phyloP scores from a whole-genome alignment of 2,329 filamentous ascomycete genomes.

The Chaetomium strumarium region DNA sequence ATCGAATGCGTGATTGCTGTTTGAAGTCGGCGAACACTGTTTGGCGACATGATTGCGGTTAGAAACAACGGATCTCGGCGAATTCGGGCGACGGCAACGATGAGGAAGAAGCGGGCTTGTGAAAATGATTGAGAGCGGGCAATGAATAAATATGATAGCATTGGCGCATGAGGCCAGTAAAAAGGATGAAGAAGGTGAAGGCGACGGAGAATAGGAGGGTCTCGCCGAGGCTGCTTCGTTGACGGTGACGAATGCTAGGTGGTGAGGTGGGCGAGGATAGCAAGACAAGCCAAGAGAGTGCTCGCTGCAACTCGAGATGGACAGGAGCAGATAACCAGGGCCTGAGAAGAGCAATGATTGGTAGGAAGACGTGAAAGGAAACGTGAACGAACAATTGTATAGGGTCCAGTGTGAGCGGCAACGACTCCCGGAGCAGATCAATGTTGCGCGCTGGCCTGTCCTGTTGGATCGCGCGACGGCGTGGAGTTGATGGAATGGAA shows the following conservation, averaged over 20 bases:
- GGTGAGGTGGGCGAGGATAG: conserved; percentile 10
- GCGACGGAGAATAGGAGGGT: conserved; percentile 5
- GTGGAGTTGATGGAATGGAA: conserved; percentile 13
- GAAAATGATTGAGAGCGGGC: conserved; percentile 14
- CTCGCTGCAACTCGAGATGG: conserved; percentile 8
- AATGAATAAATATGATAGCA: conserved; percentile 10
- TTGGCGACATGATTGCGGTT: conserved; percentile 50
- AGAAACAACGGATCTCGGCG: conserved; percentile 44
- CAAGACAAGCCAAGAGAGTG: conserved; percentile 12
- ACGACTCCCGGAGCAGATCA: conserved; percentile 15
- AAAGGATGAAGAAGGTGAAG: conserved; percentile 17
- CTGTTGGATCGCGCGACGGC: conserved; percentile 11
- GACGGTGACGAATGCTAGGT: conserved; percentile 14
- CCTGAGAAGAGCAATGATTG: conserved; percentile 6
- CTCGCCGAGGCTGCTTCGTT: conserved; percentile 8
- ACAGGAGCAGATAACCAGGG: conserved; percentile 10
- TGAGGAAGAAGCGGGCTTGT: conserved; percentile 17
- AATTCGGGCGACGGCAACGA: conserved; percentile 20
- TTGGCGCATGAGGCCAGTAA: conserved; percentile 22
- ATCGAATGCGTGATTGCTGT: conserved; percentile 23
- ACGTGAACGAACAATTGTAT: conserved; percentile 26
- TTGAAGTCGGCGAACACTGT: conserved; percentile 38
- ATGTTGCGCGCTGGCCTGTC: conserved; percentile 13
- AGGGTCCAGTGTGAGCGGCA: conserved; percentile 6
- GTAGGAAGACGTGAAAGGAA: conserved; percentile 12